Percentiles rank a stretch among this genome's conserved stretches.
Evolutionary conservation across 108 stramenopile genomes (phyloP).

Genomic region (Aurantiochytrium sp.): DNA sequence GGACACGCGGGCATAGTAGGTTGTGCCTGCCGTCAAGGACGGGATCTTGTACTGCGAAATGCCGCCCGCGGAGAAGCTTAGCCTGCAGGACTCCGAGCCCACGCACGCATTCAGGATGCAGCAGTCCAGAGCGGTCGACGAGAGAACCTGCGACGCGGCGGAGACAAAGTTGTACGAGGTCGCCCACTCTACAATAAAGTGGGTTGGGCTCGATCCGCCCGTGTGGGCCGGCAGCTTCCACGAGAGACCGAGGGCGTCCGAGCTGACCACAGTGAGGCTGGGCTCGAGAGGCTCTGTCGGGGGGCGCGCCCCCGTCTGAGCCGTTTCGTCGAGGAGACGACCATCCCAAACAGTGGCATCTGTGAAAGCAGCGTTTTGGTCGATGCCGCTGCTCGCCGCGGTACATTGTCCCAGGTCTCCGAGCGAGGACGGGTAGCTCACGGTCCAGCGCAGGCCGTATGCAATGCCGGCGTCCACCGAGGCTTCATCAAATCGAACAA

Average conservation of each 20-base stretch:
- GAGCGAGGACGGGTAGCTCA: not conserved
- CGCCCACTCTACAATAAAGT: conserved; percentile 26
- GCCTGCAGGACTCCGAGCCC: not conserved
- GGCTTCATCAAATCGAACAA: not conserved
- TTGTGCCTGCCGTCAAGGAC: not conserved
- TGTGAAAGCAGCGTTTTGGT: not conserved
- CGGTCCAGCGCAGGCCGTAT: not conserved
- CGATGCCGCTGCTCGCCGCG: not conserved
- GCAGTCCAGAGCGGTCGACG: not conserved
- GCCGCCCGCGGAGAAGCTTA: not conserved
- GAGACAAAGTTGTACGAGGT: not conserved
- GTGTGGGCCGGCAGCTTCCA: not conserved
- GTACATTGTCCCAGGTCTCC: not conserved
- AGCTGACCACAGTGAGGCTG: conserved; percentile 9
- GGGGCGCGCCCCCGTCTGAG: not conserved
- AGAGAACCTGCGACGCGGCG: not conserved
- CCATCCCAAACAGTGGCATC: not conserved
- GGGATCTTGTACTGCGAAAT: not conserved
- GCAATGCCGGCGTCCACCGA: not conserved
- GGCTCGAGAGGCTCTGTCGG: not conserved
- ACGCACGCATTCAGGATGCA: not conserved
- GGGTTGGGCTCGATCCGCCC: not conserved
- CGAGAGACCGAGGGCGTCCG: not conserved
- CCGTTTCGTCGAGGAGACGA: not conserved
- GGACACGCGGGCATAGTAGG: not conserved